phyloP scores from a whole-genome alignment of 2,329 filamentous ascomycete species.

The Colletotrichum echinochloae region DNA sequence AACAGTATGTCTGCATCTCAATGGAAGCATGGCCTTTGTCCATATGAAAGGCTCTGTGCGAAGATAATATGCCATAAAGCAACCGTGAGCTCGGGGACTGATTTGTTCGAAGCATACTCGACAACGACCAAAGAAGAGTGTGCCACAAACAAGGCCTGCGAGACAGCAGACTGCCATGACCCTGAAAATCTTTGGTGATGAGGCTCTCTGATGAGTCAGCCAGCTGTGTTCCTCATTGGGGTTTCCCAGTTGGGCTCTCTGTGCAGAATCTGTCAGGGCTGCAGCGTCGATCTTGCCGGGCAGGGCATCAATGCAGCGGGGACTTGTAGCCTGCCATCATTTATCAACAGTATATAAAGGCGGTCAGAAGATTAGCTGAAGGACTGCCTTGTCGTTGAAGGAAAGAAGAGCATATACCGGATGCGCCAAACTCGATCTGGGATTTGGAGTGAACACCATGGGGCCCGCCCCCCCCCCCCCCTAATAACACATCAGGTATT shows the following conservation, averaged over 20 bases:
- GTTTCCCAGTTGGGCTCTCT: background rate
- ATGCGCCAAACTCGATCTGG: background rate
- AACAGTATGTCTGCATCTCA: background rate
- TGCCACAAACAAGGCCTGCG: background rate
- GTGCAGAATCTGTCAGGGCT: background rate
- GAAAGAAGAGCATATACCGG: background rate
- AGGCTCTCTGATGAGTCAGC: background rate
- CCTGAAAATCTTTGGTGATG: background rate
- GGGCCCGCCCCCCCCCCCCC: background rate
- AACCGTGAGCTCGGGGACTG: background rate
- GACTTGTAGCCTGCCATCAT: background rate
- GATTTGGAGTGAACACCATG: background rate
- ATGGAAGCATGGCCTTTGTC: background rate
- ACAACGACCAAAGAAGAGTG: too few relatives aligned
- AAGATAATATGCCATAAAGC: background rate
- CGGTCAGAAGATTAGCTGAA: slow-evolving; percentile 3
- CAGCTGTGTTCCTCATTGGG: background rate
- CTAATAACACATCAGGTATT: background rate
- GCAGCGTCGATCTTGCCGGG: background rate
- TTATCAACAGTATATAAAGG: background rate
- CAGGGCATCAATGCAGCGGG: background rate
- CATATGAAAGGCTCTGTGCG: too few relatives aligned
- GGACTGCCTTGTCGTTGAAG: background rate
- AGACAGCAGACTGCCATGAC: background rate
- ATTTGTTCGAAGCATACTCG: background rate